Evolutionary conservation across 495 filamentous ascomycete species (phyloP), one percentile per base, ranked within the genome.

Genomic region (Hypoxylon cercidicola): DNA sequence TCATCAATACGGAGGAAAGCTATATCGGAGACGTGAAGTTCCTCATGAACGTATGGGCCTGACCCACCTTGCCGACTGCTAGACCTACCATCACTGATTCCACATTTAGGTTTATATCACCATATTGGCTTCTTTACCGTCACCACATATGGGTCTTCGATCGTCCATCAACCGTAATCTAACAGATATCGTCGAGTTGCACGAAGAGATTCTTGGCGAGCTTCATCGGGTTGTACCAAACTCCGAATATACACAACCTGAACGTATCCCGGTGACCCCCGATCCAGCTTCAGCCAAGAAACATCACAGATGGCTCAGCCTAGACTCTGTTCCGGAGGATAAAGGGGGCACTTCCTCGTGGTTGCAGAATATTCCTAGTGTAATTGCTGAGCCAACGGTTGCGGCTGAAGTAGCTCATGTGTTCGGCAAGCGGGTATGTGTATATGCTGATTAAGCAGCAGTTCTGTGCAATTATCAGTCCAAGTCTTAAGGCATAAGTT

Each of bases 21-120:
- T 98, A 98, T 76, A 85, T 97, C 55, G 86, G 85, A 15, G 94
- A 96, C 62, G 74, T 98, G 51, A 91, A 91, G 68, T 90, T 93
- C 49, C 79, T 99, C 56, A 86, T 89, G 67, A 92, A 93, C 72
- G 95, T 96, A 60, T 37, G 78, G 69, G 83, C 78, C 28, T 0
- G 39, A 12, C 21, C 15, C 19, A 16, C 18, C 53, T 0, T 32
- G 18, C 21, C 4, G 41, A 21, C 32, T 20, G 19, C 16, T 44
- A 44, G 50, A 32, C 15, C 7, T 52, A 18, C 58, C 19, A 49
- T 35, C 8, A 16, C 55, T 66, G 21, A 37, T 54, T 51, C 32
- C 5, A 37, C 58, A 71, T 57, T 45, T 50, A 90, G 88, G 86
- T 89, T 47, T 91, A 90, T 75, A 83, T 88, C 52, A 87, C 85